Evolutionary conservation across 1,139 yeast genomes (phyloP), one percentile per base, ranked within the genome.

Genomic region (Meyerozyma guilliermondii): DNA sequence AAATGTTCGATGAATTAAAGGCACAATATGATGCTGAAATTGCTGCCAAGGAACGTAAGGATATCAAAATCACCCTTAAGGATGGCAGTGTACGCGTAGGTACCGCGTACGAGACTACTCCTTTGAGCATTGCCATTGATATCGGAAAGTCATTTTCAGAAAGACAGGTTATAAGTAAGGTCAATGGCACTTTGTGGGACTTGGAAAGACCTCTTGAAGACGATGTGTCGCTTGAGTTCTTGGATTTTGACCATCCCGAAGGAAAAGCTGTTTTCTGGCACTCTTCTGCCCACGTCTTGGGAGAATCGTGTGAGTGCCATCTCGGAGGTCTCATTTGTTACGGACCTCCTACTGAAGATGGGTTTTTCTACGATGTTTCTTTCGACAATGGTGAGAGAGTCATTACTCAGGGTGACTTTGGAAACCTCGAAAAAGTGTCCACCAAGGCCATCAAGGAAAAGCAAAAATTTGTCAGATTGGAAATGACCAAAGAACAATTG

Each of bases 201-300:
- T 74, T 94, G 60, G 94, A 85, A 50, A 85, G 98, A 68, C 97
- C 98, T 14, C 74, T 94, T 43, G 98, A 92, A 69, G 75, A 66
- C 28, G 88, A 84, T 52, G 71, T 78, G 40, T 63, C 67, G 38
- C 72, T 94, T 52, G 94, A 88, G 62, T 85, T 89, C 56, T 67
- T 70, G 49, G 78, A 72, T 51, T 94, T 94, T 45, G 77, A 71
- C 20, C 71, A 68, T 50, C 88, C 87, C 18, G 98, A 91, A 61
- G 98, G 98, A 65, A 87, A 83, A 63, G 82, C 82, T 52, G 98
- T 92, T 39, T 94, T 94, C 70, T 94, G 98, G 98, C 99, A 94
- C 66, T 92, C 98, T 5, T 85, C 96, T 54, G 99, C 99, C 44
- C 99, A 94, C 68, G 92, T 94, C 47, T 75, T 94, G 55, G 99